phyloP scores from a whole-genome alignment of 805 yeast species.

The Saccharomycopsis selenospora region DNA sequence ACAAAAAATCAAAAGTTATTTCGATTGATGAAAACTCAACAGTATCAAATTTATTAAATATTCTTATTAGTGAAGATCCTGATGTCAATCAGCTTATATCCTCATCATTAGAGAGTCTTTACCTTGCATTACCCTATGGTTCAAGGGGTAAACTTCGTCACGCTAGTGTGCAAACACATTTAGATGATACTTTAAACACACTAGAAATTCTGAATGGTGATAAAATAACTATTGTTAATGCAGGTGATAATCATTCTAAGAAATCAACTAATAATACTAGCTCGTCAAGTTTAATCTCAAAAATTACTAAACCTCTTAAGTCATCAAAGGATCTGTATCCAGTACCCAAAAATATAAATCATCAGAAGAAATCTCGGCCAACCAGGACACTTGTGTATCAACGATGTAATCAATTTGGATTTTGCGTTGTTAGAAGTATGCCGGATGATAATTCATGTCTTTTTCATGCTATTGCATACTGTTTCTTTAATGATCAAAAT shows the following conservation, averaged over 20 bases:
- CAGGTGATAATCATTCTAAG: background rate
- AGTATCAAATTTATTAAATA: background rate
- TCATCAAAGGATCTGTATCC: background rate
- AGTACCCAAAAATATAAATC: background rate
- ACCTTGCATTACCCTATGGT: background rate
- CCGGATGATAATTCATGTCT: constrained; percentile 77
- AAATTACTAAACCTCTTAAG: background rate
- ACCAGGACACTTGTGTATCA: constrained; percentile 1
- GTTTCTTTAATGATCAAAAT: constrained; percentile 37
- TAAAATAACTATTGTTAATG: background rate
- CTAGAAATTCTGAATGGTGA: background rate
- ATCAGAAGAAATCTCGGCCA: background rate
- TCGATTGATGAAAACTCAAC: background rate
- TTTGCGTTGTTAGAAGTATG: constrained; percentile 46
- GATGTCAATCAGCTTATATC: background rate
- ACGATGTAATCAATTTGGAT: constrained; percentile 21
- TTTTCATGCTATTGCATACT: constrained; percentile 57
- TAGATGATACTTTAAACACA: background rate
- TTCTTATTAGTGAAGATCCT: background rate
- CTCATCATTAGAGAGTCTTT: background rate
- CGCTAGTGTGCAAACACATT: background rate
- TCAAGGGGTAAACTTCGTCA: background rate
- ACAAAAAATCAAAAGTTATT: background rate
- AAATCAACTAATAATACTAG: background rate
- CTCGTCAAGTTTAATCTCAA: background rate